phyloP scores from a whole-genome alignment of 805 yeast genomes.

The Candida bentonensis region DNA sequence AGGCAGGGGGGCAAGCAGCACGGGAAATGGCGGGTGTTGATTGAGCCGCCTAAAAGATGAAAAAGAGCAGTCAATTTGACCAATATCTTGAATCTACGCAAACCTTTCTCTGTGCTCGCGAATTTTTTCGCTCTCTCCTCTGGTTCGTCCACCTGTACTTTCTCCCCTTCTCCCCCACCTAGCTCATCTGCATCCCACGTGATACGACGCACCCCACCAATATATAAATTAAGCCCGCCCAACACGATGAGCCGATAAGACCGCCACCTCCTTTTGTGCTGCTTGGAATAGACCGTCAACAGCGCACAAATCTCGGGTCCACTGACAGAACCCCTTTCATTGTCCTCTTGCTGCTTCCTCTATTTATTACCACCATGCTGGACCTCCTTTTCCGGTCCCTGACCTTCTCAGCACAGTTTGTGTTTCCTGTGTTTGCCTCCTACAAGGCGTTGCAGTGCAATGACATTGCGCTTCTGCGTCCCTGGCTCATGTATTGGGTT shows the following conservation, averaged over 20 bases:
- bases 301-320: background rate
- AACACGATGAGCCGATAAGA: background rate
- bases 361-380: background rate
- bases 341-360: background rate
- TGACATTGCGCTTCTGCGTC: conserved; percentile 23
- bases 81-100: too few relatives aligned
- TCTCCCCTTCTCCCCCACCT: too few relatives aligned
- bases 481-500: conserved; percentile 56
- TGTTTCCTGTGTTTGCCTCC: conserved; percentile 49
- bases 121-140: too few relatives aligned
- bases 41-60: too few relatives aligned
- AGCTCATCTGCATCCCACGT: too few relatives aligned
- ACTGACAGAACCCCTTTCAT: background rate
- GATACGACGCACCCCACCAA: too few relatives aligned
- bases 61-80: too few relatives aligned
- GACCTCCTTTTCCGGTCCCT: background rate
- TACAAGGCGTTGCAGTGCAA: conserved; percentile 38
- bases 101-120: background rate
- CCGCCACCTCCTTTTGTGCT: background rate
- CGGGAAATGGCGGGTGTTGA: too few relatives aligned
- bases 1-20: too few relatives aligned
- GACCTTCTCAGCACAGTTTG: conserved; percentile 6
- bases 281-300: background rate
- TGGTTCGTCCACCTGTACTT: too few relatives aligned
- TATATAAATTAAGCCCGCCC: background rate